Conservation (phyloP, 192 early-diverging fungal species). For the Coemansia sp. region DNA sequence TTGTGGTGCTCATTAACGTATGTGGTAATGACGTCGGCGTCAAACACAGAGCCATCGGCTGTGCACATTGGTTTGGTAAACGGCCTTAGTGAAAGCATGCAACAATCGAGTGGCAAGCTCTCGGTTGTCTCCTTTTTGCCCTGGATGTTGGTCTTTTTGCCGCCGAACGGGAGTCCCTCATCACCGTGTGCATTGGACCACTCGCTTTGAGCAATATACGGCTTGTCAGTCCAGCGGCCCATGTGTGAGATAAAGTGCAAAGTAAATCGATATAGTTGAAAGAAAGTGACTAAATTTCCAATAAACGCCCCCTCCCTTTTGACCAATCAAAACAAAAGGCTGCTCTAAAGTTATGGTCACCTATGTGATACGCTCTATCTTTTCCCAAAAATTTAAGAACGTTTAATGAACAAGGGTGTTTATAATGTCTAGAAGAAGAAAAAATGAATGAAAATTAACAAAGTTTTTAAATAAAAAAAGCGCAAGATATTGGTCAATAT, state of each 20-base stretch:
- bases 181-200: conserved; percentile 64
- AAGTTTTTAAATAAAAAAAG: neutral
- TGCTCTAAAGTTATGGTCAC: too few species aligned
- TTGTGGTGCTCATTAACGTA: conserved; percentile 80
- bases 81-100: conserved; percentile 88
- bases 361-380: neutral
- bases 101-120: conserved; percentile 67
- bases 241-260: conserved; percentile 11
- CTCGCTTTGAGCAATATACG: conserved; percentile 86
- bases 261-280: neutral
- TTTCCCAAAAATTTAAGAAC: neutral
- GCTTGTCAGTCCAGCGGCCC: conserved; percentile 70
- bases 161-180: conserved; percentile 67
- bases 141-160: conserved; percentile 61
- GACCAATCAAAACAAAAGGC: too few species aligned
- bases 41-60: conserved; percentile 85
- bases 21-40: conserved; percentile 80
- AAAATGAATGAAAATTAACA: neutral
- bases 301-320: too few species aligned
- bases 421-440: neutral
- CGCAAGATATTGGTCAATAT: neutral
- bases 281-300: neutral
- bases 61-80: conserved; percentile 87
- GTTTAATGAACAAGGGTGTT: neutral
- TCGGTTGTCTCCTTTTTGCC: conserved; percentile 66